Conservation (phyloP, 2,329 filamentous ascomycete species). For the Fusarium sp. region DNA sequence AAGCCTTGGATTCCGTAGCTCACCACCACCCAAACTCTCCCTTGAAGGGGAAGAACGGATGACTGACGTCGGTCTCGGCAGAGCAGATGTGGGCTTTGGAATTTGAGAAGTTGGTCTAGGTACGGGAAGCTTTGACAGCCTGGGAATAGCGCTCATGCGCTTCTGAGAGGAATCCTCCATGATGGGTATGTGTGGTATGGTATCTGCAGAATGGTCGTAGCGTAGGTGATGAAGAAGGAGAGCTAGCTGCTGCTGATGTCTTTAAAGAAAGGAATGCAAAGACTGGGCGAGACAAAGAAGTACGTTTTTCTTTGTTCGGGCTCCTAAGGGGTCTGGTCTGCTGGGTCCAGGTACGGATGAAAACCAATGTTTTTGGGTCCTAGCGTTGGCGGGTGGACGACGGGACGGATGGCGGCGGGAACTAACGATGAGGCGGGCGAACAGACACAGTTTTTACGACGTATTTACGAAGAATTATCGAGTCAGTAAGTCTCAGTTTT, state of each 20-base stretch:
- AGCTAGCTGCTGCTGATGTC: not conserved
- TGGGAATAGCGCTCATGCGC: constrained; percentile 53
- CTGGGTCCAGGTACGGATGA: not conserved
- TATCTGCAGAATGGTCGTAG: not conserved
- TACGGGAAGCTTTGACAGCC: constrained; percentile 54
- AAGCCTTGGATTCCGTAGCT: constrained; percentile 56
- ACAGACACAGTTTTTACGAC: not conserved
- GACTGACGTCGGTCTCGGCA: constrained; percentile 45
- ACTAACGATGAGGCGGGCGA: constrained; percentile 27
- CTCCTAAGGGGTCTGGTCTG: constrained; percentile 30
- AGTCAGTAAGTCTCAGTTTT: not conserved
- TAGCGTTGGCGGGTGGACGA: constrained; percentile 48
- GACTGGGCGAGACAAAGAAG: constrained; percentile 2
- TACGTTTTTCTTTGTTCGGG: constrained; percentile 11
- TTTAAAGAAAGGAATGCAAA: constrained; percentile 25
- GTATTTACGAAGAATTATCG: not conserved
- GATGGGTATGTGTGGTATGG: constrained; percentile 1
- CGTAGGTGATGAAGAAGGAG: not conserved
- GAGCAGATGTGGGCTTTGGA: constrained; percentile 46
- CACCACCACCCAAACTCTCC: constrained; percentile 47
- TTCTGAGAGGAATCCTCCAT: constrained; percentile 53
- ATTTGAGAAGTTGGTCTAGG: constrained; percentile 50
- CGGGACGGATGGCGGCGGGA: constrained; percentile 39
- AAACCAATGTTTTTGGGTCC: constrained; percentile 15
- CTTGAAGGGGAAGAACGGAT: constrained; percentile 48